phyloP scores from a whole-genome alignment of 2,329 filamentous ascomycete genomes.

The Mycosphaerella sp. region DNA sequence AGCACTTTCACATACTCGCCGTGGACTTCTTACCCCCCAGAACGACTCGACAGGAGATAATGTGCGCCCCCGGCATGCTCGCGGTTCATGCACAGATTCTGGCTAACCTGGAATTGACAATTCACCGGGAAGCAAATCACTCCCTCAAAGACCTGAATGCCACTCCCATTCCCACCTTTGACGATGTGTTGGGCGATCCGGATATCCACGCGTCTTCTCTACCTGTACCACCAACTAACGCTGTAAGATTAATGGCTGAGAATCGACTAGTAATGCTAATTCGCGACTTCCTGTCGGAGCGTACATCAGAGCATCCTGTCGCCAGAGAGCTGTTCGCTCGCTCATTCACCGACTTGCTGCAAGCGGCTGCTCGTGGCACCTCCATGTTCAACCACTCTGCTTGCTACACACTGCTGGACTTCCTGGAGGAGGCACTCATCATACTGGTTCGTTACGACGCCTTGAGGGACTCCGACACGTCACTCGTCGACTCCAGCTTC shows the following conservation, averaged over 20 bases:
- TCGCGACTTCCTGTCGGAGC: constrained; percentile 67
- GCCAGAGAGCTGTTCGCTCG: constrained; percentile 67
- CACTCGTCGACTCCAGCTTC: constrained; percentile 69
- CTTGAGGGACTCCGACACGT: constrained; percentile 36
- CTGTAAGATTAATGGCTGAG: constrained; percentile 76
- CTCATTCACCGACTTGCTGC: constrained; percentile 66
- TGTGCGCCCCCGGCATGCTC: constrained; percentile 68
- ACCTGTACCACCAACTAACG: constrained; percentile 59
- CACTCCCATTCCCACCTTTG: constrained; percentile 53
- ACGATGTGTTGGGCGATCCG: constrained; percentile 56
- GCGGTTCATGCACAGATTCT: constrained; percentile 78
- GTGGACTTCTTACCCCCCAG: constrained; percentile 53
- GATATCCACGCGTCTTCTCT: constrained; percentile 61
- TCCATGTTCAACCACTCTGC: constrained; percentile 76
- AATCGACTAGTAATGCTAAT: constrained; percentile 77
- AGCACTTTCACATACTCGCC: constrained; percentile 74
- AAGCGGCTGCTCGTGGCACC: constrained; percentile 65
- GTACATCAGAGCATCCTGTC: constrained; percentile 46
- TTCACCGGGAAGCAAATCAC: constrained; percentile 60
- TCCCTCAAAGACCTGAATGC: constrained; percentile 40
- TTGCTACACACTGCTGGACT: constrained; percentile 86
- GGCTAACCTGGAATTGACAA: constrained; percentile 70
- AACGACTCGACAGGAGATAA: constrained; percentile 49
- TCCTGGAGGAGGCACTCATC: constrained; percentile 72
- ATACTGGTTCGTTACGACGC: constrained; percentile 58